Percentiles rank a stretch among this genome's conserved stretches.
phyloP scores from a whole-genome alignment of 257 asterid genomes.

The Osmanthus fragrans region DNA sequence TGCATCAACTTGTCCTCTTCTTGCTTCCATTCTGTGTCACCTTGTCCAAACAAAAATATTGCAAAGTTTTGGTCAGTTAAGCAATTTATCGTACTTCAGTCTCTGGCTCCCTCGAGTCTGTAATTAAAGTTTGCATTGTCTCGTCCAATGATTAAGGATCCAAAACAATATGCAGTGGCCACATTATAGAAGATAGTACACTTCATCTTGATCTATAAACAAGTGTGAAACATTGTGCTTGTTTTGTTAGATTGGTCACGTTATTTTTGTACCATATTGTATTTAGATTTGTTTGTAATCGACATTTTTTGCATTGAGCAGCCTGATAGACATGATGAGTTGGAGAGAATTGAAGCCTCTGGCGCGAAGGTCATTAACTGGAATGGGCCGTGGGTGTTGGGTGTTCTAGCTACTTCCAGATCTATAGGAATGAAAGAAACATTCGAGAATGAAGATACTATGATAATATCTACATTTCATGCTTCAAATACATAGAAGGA shows the following conservation, averaged over 20 bases:
- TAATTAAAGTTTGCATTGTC: too few species aligned
- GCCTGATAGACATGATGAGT: too few species aligned
- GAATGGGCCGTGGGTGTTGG: conserved; percentile 66
- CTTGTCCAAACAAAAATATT: too few species aligned
- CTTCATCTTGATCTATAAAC: background rate
- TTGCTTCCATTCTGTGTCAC: too few species aligned
- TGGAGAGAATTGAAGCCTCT: conserved; percentile 16
- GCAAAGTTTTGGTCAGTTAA: too few species aligned
- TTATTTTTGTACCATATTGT: background rate
- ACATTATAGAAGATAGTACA: too few species aligned
- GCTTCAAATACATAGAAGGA: too few species aligned
- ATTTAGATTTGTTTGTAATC: background rate
- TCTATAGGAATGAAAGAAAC: conserved; percentile 54
- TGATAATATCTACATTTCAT: background rate
- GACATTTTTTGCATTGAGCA: conserved; percentile 16
- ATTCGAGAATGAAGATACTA: background rate
- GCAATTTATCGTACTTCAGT: too few species aligned
- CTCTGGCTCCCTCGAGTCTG: too few species aligned
- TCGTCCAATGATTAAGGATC: too few species aligned
- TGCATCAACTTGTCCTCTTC: too few species aligned
- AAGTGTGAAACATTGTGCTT: background rate
- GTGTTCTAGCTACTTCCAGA: conserved; percentile 80
- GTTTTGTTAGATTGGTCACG: background rate
- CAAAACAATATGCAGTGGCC: too few species aligned
- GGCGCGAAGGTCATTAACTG: conserved; percentile 77